A percentile compares a stretch with the other conserved stretches of the same genome.
Evolutionary conservation across 2,329 filamentous ascomycete species (phyloP).

Genomic region (Bipolaris oryzae): DNA sequence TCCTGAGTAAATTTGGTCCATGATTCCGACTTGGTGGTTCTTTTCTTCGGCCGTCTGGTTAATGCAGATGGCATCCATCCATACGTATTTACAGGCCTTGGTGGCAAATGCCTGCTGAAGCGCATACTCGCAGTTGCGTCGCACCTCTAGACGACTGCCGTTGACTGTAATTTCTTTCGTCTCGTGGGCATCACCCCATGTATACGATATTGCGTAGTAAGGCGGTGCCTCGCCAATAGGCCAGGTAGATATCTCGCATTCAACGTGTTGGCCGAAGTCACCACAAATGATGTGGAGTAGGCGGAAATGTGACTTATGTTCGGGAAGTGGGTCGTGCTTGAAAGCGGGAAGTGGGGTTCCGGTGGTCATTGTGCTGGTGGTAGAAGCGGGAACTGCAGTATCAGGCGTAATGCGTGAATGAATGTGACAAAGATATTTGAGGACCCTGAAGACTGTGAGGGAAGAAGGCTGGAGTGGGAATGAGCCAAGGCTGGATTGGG

Average conservation of each 20-base stretch:
- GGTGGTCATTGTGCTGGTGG: background rate
- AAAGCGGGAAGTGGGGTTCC: constrained; percentile 1
- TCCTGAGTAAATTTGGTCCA: background rate
- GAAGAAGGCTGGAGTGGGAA: too few species aligned
- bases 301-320: background rate
- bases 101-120: constrained; percentile 3
- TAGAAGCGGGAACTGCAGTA: background rate
- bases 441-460: too few species aligned
- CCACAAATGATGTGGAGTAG: constrained; percentile 1
- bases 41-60: background rate
- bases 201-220: constrained; percentile 8
- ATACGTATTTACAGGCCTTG: background rate
- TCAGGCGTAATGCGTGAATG: background rate
- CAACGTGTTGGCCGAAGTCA: constrained; percentile 1
- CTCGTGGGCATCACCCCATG: background rate
- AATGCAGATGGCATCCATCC: constrained; percentile 5
- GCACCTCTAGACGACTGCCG: background rate
- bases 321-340: constrained; percentile 6
- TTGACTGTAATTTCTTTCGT: background rate
- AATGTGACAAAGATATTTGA: too few species aligned
- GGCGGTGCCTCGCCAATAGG: background rate
- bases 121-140: constrained; percentile 3
- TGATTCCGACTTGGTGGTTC: constrained; percentile 3
- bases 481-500: too few species aligned
- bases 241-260: constrained; percentile 4